Evolutionary conservation across 257 asterid genomes (phyloP).

Genomic region (Apocynum venetum): DNA sequence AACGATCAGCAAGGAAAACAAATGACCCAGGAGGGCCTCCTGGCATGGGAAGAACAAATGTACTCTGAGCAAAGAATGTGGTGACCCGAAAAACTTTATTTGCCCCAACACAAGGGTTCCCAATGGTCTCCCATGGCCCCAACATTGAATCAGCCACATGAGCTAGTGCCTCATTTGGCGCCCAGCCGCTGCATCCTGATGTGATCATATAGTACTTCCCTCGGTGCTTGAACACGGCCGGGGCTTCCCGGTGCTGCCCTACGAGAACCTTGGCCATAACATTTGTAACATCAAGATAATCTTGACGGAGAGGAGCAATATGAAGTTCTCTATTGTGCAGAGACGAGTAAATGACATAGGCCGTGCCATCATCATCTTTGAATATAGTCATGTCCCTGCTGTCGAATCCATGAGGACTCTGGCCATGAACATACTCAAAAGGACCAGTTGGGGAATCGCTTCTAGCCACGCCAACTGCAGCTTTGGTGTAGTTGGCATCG

Average conservation of each 20-base stretch:
- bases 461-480: slow-evolving; percentile 56
- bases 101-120: slow-evolving; percentile 80
- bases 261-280: slow-evolving; percentile 36
- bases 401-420: slow-evolving; percentile 65
- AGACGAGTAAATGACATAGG: slow-evolving; percentile 56
- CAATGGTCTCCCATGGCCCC: slow-evolving; percentile 82
- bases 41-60: slow-evolving; percentile 60
- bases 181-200: slow-evolving; percentile 88
- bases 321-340: slow-evolving; percentile 61
- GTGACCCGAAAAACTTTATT: slow-evolving; percentile 48
- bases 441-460: slow-evolving; percentile 58
- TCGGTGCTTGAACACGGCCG: slow-evolving; percentile 57
- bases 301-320: slow-evolving; percentile 35
- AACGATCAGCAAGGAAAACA: slow-evolving; percentile 73
- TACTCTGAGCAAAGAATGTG: slow-evolving; percentile 65
- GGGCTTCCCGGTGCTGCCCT: slow-evolving; percentile 72
- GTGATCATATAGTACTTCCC: slow-evolving; percentile 65
- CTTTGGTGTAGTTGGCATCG: slow-evolving; percentile 49
- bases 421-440: slow-evolving; percentile 43
- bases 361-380: slow-evolving; percentile 55
- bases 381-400: slow-evolving; percentile 69
- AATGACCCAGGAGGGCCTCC: slow-evolving; percentile 38
- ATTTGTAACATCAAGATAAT: slow-evolving; percentile 36
- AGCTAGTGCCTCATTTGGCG: slow-evolving; percentile 72
- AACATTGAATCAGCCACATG: slow-evolving; percentile 64